Evolutionary conservation across 306 rosid species (phyloP), one percentile per base, ranked within the genome.

Genomic region (Trifolium repens): DNA sequence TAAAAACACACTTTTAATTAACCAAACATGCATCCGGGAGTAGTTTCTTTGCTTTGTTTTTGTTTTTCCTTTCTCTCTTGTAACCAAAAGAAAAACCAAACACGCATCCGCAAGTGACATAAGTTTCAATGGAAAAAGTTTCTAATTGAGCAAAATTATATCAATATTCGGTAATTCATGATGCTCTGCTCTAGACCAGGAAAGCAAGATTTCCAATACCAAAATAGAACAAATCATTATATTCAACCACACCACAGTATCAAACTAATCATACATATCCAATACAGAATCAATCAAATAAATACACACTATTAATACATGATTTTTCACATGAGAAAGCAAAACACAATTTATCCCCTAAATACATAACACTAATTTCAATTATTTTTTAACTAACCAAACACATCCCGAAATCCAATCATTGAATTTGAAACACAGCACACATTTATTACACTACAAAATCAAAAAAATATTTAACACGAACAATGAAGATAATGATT

Each of bases 401-500:
- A 68, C 57, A 46, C 53, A 30, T 0, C 34, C 75, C 75, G 61
- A 71, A 35, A 61, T 27, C 24, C 49, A 52, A 70, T 77, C 49
- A 84, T 65, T 26, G 60, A 72, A 69, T 82, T 65, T 26, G 60
- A 72, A 69, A 65, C 42, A 80, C 55, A 30, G 44, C 50, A 72
- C 78, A 39, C 73, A 83, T 82, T 76, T 66, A 76, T 78, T 76
- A 57, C 84, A 62, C 73, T 76, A 62, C 83, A 69, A 57, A 16
- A 74, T 61, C 71, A 60, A 68, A 16, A 3, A 17, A 17, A 16
- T 12, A 54, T 54, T 19, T 54, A 26, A 55, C 40, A 50, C 39
- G 0, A 14, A 2, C 9, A 4, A 60, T 30, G 4, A 60, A 60
- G 4, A 58, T 59, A 59, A 59, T 65, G 27, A 40, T 66, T 66